Evolutionary conservation across 2,329 filamentous ascomycete genomes (phyloP).

Genomic region (Cercospora berteroae): DNA sequence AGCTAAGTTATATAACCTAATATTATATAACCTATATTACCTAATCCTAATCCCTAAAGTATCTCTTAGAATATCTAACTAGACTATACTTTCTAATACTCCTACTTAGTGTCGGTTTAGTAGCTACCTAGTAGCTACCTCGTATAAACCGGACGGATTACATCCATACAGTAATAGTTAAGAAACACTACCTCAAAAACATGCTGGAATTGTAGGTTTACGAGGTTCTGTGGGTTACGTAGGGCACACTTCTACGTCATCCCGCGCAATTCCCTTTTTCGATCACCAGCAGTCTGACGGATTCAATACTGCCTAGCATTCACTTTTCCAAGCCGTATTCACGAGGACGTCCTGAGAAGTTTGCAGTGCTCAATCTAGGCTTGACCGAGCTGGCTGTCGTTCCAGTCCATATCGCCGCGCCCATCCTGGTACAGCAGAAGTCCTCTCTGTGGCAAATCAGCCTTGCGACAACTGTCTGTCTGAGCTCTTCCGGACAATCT

Average conservation of each 20-base stretch:
- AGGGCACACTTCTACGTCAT: background rate
- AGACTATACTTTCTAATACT: too few relatives aligned
- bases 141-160: too few relatives aligned
- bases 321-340: background rate
- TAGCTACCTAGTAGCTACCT: too few relatives aligned
- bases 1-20: too few relatives aligned
- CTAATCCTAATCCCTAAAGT: too few relatives aligned
- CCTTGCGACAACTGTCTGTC: background rate
- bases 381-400: conserved; percentile 3
- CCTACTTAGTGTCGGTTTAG: too few relatives aligned
- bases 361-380: background rate
- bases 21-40: too few relatives aligned
- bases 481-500: background rate
- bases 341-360: background rate
- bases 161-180: too few relatives aligned
- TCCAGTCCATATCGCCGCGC: background rate
- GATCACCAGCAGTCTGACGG: background rate
- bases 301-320: background rate
- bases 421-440: conserved; percentile 10
- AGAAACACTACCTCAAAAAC: too few relatives aligned
- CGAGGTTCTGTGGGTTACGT: too few relatives aligned
- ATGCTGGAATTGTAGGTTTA: too few relatives aligned
- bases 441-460: conserved; percentile 16
- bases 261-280: conserved; percentile 1
- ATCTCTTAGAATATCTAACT: too few relatives aligned